Evolutionary conservation across 2,329 filamentous ascomycete genomes (phyloP), one percentile per base, ranked within the genome.

Genomic region (Calonectria pteridis): DNA sequence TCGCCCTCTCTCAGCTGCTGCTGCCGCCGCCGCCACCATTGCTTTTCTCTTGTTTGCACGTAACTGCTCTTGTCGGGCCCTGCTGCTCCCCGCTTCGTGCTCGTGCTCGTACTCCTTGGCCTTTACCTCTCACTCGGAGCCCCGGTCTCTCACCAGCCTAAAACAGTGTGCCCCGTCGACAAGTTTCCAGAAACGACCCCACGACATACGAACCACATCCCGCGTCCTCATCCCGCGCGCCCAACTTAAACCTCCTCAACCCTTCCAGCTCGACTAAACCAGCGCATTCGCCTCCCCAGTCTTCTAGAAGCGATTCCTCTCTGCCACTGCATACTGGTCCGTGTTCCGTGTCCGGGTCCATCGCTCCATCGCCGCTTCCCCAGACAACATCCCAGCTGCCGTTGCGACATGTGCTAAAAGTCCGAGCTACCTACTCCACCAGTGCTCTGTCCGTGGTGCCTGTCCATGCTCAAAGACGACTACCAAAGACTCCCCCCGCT

Each of bases 161-260:
- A 65, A 65, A 72, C 49, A 51, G 37, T 68, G 35, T 68, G 49
- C 67, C 50, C 67, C 69, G 62, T 72, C 46, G 40, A 67, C 70
- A 73, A 74, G 55, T 53, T 35, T 13, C 58, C 51, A 75, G 66
- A 62, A 59, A 58, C 63, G 23, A 75, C 67, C 69, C 63, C 46
- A 55, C 73, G 68, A 75, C 62, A 64, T 29, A 50, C 72, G 64
- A 74, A 62, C 55, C 53, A 69, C 67, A 59, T 67, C 55, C 55
- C 62, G 53, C 58, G 50, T 68, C 64, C 33, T 31, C 63, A 62
- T 73, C 50, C 49, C 76, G 66, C 65, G 62, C 35, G 55, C 49
- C 65, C 33, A 49, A 37, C 55, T 59, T 67, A 31, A 50, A 59
- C 53, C 28, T 69, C 43, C 58, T 69, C 70, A 50, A 72, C 55